These are phyloP conservation scores for Amaranthus hypochondriacus DNA, from an alignment of 148 eudicot genomes.

Conservation along the genomic window DNA sequence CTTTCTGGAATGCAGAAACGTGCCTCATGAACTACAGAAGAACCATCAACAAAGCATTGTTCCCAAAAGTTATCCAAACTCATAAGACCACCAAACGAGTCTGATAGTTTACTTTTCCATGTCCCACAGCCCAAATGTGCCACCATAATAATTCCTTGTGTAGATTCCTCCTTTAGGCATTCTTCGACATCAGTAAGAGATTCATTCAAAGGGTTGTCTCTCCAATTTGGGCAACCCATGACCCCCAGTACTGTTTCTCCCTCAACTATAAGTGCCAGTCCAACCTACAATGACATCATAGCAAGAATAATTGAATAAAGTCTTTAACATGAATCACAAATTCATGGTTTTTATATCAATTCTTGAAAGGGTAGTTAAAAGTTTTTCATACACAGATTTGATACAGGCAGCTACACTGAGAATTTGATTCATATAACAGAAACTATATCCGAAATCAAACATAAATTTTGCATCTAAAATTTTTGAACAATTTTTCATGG, in stretches of 20 bases:
- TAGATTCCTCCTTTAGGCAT: slow-evolving; percentile 24
- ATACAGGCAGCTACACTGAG: too few species aligned
- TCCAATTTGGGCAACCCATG: slow-evolving; percentile 98
- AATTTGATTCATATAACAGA: too few species aligned
- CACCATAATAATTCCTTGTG: slow-evolving; percentile 65
- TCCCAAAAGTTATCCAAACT: slow-evolving; percentile 43
- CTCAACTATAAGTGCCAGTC: slow-evolving; percentile 83
- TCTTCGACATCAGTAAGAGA: slow-evolving; percentile 23
- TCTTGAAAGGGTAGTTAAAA: too few species aligned
- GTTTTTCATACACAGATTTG: too few species aligned
- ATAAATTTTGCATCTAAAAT: too few species aligned
- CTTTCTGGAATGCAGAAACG: slow-evolving; percentile 76
- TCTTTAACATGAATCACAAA: background rate
- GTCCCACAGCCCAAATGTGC: slow-evolving; percentile 90
- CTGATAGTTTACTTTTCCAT: slow-evolving; percentile 52
- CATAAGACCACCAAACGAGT: slow-evolving; percentile 24
- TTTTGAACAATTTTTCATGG: too few species aligned
- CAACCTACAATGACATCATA: slow-evolving; percentile 52
- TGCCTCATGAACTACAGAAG: slow-evolving; percentile 46
- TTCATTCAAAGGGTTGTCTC: slow-evolving; percentile 25
- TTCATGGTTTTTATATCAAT: too few species aligned
- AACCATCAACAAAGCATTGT: slow-evolving; percentile 63
- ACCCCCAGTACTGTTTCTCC: slow-evolving; percentile 86
- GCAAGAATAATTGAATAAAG: background rate
- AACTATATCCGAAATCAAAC: too few species aligned